Evolutionary conservation across 2,329 filamentous ascomycete species (phyloP), one percentile per base, ranked within the genome.

Genomic region (Colletotrichum salicis): DNA sequence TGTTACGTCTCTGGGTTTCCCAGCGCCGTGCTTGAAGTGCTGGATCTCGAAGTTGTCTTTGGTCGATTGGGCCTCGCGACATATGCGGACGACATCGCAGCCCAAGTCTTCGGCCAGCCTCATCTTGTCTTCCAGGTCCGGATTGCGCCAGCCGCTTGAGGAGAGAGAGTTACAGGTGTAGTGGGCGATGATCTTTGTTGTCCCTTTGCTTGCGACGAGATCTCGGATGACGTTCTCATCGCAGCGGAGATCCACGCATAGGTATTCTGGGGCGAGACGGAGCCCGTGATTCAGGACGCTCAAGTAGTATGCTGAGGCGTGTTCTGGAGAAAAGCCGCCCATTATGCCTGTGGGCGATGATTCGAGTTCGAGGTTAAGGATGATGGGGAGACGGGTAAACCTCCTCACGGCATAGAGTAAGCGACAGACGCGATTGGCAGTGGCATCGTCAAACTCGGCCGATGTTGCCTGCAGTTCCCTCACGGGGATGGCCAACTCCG

Each of bases 21-120:
- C 80, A 5, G 89, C 82, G 22, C 84, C 82, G 37, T 86, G 83
- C 67, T 86, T 86, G 33, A 93, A 85, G 10, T 84, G 83, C 37
- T 88, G 84, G 19, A 92, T 85, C 3, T 87, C 86, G 62, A 90
- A 87, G 72, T 92, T 92, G 75, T 93, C 91, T 11, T 88, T 84
- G 12, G 89, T 82, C 1, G 82, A 84, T 5, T 79, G 79, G 3
- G 89, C 89, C 3, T 86, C 86, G 57, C 89, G 88, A 5, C 87
- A 88, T 52, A 94, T 82, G 54, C 90, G 86, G 8, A 90, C 89
- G 54, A 92, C 79, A 71, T 92, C 87, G 75, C 90, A 93, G 1
- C 89, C 88, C 1, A 90, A 76, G 1, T 77, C 79, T 64, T 86
- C 85, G 2, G 90, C 91, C 64, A 86, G 86, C 62, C 87, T 85